Percentiles rank a stretch among this genome's conserved stretches.
phyloP scores from a whole-genome alignment of 768 basidiomycete genomes.

The Rubroboletus pulcherrimus region DNA sequence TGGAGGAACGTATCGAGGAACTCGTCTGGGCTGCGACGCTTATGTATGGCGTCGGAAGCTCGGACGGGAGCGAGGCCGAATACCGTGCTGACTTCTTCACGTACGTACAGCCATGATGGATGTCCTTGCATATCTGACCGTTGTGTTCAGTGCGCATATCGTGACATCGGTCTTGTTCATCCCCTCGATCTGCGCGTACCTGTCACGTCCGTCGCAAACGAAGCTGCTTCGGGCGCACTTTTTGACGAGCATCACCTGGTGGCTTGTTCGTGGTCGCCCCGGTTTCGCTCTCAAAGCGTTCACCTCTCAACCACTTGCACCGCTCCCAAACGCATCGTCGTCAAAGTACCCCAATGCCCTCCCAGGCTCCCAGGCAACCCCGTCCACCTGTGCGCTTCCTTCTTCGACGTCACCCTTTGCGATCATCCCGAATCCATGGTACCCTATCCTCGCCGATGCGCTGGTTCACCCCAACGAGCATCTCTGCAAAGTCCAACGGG shows the following conservation, averaged over 20 bases:
- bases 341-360: constrained; percentile 25
- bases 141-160: constrained; percentile 55
- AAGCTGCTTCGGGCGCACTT: constrained; percentile 61
- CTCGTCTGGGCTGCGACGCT: constrained; percentile 52
- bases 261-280: constrained; percentile 54
- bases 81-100: constrained; percentile 67
- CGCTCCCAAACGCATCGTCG: constrained; percentile 13
- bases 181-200: constrained; percentile 43
- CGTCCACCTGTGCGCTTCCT: constrained; percentile 27
- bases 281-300: constrained; percentile 48
- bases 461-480: constrained; percentile 60
- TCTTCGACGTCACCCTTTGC: constrained; percentile 34
- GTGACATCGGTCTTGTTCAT: constrained; percentile 66
- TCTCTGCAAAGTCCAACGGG: constrained; percentile 45
- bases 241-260: constrained; percentile 47
- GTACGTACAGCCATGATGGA: constrained; percentile 37
- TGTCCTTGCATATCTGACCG: constrained; percentile 1
- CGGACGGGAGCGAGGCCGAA: constrained; percentile 30
- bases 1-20: constrained; percentile 58
- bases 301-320: constrained; percentile 33
- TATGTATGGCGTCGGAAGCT: constrained; percentile 61
- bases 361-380: constrained; percentile 17
- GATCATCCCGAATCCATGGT: constrained; percentile 54
- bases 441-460: constrained; percentile 48
- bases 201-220: constrained; percentile 56